A percentile compares a stretch with the other conserved stretches of the same genome.
phyloP scores from a whole-genome alignment of 1,139 yeast species.

The Blastobotrys aristatus region DNA sequence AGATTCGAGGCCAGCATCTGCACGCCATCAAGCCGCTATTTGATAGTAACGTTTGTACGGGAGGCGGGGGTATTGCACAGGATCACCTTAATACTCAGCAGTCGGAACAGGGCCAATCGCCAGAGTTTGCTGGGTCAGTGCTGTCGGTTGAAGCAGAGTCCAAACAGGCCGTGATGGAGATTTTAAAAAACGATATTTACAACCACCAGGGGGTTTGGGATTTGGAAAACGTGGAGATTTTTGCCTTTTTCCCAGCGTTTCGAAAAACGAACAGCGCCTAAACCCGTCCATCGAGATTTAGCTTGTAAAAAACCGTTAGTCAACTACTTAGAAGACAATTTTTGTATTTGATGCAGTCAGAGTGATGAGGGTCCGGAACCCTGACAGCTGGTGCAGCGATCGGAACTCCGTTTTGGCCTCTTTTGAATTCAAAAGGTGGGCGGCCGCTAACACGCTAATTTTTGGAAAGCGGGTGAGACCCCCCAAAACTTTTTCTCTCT shows the following conservation, averaged over 20 bases:
- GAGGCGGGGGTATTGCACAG: conserved; percentile 40
- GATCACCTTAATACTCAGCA: conserved; percentile 24
- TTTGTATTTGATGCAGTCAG: too few relatives aligned
- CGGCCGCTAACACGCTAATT: too few relatives aligned
- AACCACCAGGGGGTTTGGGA: conserved; percentile 73
- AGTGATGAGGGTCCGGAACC: too few relatives aligned
- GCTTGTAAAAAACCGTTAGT: too few relatives aligned
- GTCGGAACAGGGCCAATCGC: conserved; percentile 29
- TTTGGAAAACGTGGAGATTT: conserved; percentile 53
- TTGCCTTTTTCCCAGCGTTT: conserved; percentile 38
- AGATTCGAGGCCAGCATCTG: conserved; percentile 50
- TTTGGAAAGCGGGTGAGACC: too few relatives aligned
- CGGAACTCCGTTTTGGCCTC: too few relatives aligned
- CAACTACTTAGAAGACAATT: too few relatives aligned
- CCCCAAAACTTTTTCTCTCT: too few relatives aligned
- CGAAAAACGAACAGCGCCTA: too few relatives aligned
- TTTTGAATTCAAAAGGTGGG: too few relatives aligned
- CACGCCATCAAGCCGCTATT: neutral
- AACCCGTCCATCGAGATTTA: too few relatives aligned
- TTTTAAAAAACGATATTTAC: conserved; percentile 60
- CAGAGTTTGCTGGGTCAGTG: conserved; percentile 51
- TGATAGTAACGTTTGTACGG: conserved; percentile 26
- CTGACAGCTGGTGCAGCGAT: too few relatives aligned
- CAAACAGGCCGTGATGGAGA: conserved; percentile 57
- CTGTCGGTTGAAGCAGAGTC: conserved; percentile 58